Evolutionary conservation across 257 asterid genomes (phyloP).

Genomic region (Rhazya stricta): DNA sequence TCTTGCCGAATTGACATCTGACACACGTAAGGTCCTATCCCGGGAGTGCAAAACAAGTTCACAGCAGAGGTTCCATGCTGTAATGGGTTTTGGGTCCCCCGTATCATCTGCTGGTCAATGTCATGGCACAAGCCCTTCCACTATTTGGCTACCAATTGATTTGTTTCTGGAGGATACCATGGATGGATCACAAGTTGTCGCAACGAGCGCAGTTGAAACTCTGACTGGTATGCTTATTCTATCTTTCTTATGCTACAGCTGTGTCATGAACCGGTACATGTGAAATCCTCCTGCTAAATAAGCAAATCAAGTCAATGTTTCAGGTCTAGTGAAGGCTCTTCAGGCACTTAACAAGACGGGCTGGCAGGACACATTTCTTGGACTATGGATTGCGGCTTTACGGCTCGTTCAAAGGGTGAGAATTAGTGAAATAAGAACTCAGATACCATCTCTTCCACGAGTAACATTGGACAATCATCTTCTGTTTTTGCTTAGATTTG

Average conservation of each 20-base stretch:
- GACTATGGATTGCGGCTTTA: constrained; percentile 85
- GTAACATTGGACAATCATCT: background rate
- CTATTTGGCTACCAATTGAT: constrained; percentile 94
- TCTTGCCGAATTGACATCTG: constrained; percentile 74
- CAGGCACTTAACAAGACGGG: constrained; percentile 75
- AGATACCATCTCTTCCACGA: background rate
- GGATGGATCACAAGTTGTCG: constrained; percentile 75
- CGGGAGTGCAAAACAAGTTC: constrained; percentile 72
- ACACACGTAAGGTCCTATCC: constrained; percentile 49
- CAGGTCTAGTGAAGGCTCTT: constrained; percentile 89
- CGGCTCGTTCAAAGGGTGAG: constrained; percentile 96
- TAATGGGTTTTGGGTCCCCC: constrained; percentile 48
- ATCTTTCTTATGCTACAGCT: constrained; percentile 16
- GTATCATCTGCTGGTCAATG: constrained; percentile 52
- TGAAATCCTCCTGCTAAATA: constrained; percentile 6
- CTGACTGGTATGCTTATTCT: constrained; percentile 52
- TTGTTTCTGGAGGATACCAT: constrained; percentile 81
- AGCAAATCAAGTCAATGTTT: constrained; percentile 22
- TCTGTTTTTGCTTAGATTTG: background rate
- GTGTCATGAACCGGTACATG: constrained; percentile 1
- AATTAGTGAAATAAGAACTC: constrained; percentile 16
- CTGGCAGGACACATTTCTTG: constrained; percentile 96
- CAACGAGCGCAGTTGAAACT: constrained; percentile 79
- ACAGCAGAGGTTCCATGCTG: constrained; percentile 56
- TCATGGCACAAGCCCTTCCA: constrained; percentile 54